Evolutionary conservation across 1,139 yeast species (phyloP).

Genomic region (Yamadazyma blattariae): DNA sequence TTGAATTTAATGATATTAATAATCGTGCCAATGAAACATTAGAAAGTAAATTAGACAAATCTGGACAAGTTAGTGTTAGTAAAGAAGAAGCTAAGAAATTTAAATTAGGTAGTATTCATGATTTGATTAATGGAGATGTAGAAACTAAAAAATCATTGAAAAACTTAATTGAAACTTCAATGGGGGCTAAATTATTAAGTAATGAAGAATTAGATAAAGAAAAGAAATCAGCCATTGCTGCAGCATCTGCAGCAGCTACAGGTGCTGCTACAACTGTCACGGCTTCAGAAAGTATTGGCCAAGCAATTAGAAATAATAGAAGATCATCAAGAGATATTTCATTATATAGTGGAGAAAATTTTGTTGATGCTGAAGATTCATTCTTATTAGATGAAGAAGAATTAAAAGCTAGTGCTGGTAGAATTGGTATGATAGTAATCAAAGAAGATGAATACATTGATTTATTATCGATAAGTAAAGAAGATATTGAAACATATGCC

Average conservation of each 20-base stretch:
- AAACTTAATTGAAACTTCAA: conserved; percentile 2
- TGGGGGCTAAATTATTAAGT: conserved; percentile 3
- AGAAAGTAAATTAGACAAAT: conserved; percentile 22
- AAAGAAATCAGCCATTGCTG: conserved; percentile 2
- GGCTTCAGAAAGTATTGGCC: conserved; percentile 10
- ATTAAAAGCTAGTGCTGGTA: conserved; percentile 25
- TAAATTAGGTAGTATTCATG: conserved; percentile 5
- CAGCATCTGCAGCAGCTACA: too few relatives aligned
- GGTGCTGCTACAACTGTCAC: too few relatives aligned
- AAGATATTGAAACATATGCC: conserved; percentile 17
- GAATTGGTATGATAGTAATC: conserved; percentile 38
- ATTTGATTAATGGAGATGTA: conserved; percentile 8
- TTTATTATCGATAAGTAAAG: conserved; percentile 14
- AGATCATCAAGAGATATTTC: conserved; percentile 16
- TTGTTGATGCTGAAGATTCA: conserved; percentile 36
- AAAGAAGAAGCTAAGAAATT: conserved; percentile 5
- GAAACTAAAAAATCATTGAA: conserved; percentile 2
- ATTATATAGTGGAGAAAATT: conserved; percentile 17
- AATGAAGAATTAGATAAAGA: conserved; percentile 3
- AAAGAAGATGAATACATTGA: conserved; percentile 19
- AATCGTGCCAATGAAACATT: conserved; percentile 15
- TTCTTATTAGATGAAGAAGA: conserved; percentile 29
- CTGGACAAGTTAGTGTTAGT: conserved; percentile 9
- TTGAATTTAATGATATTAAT: conserved; percentile 14
- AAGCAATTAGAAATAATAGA: conserved; percentile 12